Evolutionary conservation across 2,329 filamentous ascomycete species (phyloP).

Genomic region (Eurotiales sp.): DNA sequence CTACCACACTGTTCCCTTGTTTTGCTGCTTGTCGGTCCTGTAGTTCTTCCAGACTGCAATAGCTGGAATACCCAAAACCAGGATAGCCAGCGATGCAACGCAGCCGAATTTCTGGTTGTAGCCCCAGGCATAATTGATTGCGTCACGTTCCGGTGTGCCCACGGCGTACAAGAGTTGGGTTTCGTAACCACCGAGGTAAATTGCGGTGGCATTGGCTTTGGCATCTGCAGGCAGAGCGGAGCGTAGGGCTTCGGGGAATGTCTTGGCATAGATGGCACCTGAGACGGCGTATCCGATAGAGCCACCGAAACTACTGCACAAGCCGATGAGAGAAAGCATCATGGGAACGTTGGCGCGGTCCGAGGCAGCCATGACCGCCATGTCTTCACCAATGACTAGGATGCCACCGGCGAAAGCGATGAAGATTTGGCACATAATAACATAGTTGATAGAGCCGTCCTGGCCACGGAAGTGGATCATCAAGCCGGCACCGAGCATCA

Average conservation of each 20-base stretch:
- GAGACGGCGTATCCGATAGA: constrained; percentile 31
- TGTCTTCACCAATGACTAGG: constrained; percentile 53
- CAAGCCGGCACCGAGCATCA: constrained; percentile 50
- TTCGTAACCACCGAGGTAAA: constrained; percentile 26
- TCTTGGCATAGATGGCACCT: constrained; percentile 54
- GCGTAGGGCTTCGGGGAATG: constrained; percentile 48
- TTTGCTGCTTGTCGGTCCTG: constrained; percentile 36
- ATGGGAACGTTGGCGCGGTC: constrained; percentile 53
- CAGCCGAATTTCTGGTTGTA: constrained; percentile 33
- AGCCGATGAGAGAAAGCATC: constrained; percentile 34
- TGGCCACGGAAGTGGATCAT: constrained; percentile 56
- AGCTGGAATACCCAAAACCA: constrained; percentile 30
- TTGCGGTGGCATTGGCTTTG: constrained; percentile 18
- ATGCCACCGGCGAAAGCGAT: constrained; percentile 53
- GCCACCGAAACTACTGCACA: constrained; percentile 33
- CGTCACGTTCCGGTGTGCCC: constrained; percentile 28
- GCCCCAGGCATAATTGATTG: constrained; percentile 37
- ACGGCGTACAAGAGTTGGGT: constrained; percentile 28
- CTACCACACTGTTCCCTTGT: constrained; percentile 29
- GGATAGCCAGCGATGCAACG: constrained; percentile 33
- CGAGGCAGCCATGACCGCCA: constrained; percentile 56
- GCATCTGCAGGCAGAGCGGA: constrained; percentile 41
- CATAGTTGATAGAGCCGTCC: constrained; percentile 45
- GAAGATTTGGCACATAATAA: constrained; percentile 56
- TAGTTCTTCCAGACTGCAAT: constrained; percentile 39